Evolutionary conservation across 164 flowering plant genomes (phyloP).

Genomic region (Annona squamosa): DNA sequence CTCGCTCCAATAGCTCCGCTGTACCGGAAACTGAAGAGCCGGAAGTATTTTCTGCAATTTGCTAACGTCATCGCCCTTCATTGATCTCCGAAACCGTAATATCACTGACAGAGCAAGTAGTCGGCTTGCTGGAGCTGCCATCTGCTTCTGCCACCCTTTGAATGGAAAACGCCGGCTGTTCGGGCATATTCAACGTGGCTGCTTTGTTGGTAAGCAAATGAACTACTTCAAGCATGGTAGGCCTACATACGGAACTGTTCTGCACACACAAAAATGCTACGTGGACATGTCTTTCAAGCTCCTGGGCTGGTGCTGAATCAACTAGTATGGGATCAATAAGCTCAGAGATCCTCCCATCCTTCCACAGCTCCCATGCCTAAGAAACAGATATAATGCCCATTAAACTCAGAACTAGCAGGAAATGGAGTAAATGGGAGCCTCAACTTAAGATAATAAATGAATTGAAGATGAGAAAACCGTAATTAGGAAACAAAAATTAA

Average conservation of each 20-base stretch:
- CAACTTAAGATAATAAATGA: too few relatives aligned
- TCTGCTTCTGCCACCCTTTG: not conserved
- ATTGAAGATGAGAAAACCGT: too few relatives aligned
- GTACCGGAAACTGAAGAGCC: too few relatives aligned
- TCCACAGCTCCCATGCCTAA: slow-evolving; percentile 14
- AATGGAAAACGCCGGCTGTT: not conserved
- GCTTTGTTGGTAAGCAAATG: not conserved
- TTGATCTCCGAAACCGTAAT: not conserved
- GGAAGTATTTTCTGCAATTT: too few relatives aligned
- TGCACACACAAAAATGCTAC: slow-evolving; percentile 11
- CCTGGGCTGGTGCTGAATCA: not conserved
- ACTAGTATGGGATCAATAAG: slow-evolving; percentile 4
- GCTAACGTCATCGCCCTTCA: not conserved
- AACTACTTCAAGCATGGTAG: not conserved
- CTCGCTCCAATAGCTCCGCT: too few relatives aligned
- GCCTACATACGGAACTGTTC: slow-evolving; percentile 1
- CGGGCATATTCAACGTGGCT: not conserved
- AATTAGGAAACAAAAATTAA: too few relatives aligned
- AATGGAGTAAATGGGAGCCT: too few relatives aligned
- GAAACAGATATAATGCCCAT: too few relatives aligned
- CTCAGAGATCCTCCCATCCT: slow-evolving; percentile 2
- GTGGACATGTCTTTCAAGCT: slow-evolving; percentile 8
- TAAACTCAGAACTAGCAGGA: too few relatives aligned
- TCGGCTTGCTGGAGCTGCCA: not conserved
- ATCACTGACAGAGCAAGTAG: not conserved